Conservation (phyloP, 495 filamentous ascomycete species). For the Clohesyomyces aquaticus region DNA sequence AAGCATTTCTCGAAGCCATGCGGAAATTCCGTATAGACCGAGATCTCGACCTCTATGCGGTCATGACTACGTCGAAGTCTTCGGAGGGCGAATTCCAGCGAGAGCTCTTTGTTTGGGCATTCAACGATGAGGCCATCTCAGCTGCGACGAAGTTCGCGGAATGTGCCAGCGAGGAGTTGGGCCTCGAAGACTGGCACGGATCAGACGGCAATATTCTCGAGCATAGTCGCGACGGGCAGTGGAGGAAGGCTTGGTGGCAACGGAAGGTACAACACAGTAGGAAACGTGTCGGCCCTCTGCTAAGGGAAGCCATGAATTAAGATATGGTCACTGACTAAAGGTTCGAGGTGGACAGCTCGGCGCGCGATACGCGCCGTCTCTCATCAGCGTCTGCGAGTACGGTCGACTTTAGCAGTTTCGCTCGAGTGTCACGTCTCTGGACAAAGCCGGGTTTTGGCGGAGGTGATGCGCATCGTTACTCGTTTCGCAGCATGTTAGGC, state of each 20-base stretch:
- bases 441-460: slow-evolving; percentile 23
- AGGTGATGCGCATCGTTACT: slow-evolving; percentile 28
- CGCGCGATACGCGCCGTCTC: slow-evolving; percentile 19
- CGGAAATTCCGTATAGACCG: slow-evolving; percentile 60
- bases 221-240: slow-evolving; percentile 20
- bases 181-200: slow-evolving; percentile 59
- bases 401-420: slow-evolving; percentile 16
- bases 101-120: slow-evolving; percentile 73
- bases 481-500: slow-evolving; percentile 25
- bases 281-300: slow-evolving; percentile 86
- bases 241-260: slow-evolving; percentile 57
- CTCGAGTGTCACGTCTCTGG: slow-evolving; percentile 6
- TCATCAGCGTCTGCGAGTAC: slow-evolving; percentile 1
- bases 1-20: slow-evolving; percentile 55
- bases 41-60: slow-evolving; percentile 64
- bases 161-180: slow-evolving; percentile 54
- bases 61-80: slow-evolving; percentile 73
- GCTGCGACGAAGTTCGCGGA: slow-evolving; percentile 60
- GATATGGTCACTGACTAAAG: slow-evolving; percentile 6
- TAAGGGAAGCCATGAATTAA: slow-evolving; percentile 65
- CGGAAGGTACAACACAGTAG: slow-evolving; percentile 68
- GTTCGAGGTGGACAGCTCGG: background rate
- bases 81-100: slow-evolving; percentile 62
- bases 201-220: slow-evolving; percentile 14
- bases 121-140: slow-evolving; percentile 50